These are phyloP conservation scores for Schizopora paradoxa DNA, from an alignment of 1,284 basidiomycete species.

Conservation along the genomic window DNA sequence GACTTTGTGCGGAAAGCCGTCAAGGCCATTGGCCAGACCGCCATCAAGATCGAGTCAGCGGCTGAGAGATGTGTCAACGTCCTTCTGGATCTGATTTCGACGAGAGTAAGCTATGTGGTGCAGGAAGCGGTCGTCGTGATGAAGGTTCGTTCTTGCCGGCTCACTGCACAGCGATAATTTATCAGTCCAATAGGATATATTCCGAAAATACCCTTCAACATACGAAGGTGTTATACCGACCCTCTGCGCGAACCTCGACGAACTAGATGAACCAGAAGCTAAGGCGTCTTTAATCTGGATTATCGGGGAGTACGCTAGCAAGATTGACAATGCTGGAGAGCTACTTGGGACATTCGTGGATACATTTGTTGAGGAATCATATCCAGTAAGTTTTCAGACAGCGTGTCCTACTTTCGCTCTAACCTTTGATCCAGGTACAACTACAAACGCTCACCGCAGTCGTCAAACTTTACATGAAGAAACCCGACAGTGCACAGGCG, in stretches of 20 bases:
- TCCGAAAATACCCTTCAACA: slow-evolving; percentile 95
- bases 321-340: slow-evolving; percentile 95
- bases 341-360: slow-evolving; percentile 88
- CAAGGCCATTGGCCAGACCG: slow-evolving; percentile 93
- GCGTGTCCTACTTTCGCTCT: slow-evolving; percentile 5
- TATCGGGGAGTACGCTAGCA: slow-evolving; percentile 95
- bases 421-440: slow-evolving; percentile 63
- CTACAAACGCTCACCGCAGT: slow-evolving; percentile 93
- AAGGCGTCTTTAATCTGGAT: slow-evolving; percentile 99
- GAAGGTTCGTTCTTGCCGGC: slow-evolving; percentile 55
- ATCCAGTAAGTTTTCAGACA: slow-evolving; percentile 52
- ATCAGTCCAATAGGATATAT: slow-evolving; percentile 72
- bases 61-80: slow-evolving; percentile 96
- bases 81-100: slow-evolving; percentile 85
- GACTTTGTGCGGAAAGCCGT: slow-evolving; percentile 96
- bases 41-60: slow-evolving; percentile 90
- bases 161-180: background rate
- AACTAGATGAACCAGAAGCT: slow-evolving; percentile 96
- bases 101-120: slow-evolving; percentile 94
- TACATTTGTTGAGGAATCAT: slow-evolving; percentile 89
- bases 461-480: slow-evolving; percentile 93
- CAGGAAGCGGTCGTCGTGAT: slow-evolving; percentile 98
- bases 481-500: slow-evolving; percentile 87
- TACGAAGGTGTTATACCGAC: slow-evolving; percentile 97
- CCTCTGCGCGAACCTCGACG: slow-evolving; percentile 91